Evolutionary conservation across 306 rosid genomes (phyloP).

Genomic region (Fagus crenata): DNA sequence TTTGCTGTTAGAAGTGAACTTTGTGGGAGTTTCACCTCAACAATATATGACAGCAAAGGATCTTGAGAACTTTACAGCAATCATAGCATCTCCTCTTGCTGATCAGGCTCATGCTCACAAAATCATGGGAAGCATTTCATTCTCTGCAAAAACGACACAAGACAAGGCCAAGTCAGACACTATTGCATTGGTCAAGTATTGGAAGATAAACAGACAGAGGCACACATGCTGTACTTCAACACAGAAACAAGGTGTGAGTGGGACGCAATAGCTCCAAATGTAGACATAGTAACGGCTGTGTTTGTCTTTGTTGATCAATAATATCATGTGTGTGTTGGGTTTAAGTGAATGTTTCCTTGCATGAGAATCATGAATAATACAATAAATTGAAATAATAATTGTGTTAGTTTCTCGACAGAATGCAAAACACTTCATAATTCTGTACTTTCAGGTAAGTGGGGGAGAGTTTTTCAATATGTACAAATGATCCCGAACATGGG

Average conservation of each 20-base stretch:
- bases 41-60: slow-evolving; percentile 15
- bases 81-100: slow-evolving; percentile 10
- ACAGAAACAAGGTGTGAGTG: neutral
- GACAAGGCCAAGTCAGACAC: slow-evolving; percentile 27
- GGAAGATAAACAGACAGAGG: neutral
- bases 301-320: neutral
- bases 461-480: neutral
- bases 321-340: neutral
- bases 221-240: neutral
- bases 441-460: neutral
- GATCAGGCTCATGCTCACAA: slow-evolving; percentile 21
- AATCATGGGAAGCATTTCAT: slow-evolving; percentile 91
- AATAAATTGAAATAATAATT: neutral
- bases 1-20: neutral
- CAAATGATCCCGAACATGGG: neutral
- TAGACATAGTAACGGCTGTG: too few species aligned
- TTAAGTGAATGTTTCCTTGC: neutral
- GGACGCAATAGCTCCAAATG: too few species aligned
- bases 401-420: neutral
- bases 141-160: slow-evolving; percentile 55
- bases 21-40: neutral
- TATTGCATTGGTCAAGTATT: neutral
- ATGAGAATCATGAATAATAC: neutral
- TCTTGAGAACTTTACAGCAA: neutral
- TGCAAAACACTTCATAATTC: neutral